These are phyloP conservation scores for Penicillium ochrochloron DNA, from an alignment of 495 filamentous ascomycete species.

Conservation along the genomic window DNA sequence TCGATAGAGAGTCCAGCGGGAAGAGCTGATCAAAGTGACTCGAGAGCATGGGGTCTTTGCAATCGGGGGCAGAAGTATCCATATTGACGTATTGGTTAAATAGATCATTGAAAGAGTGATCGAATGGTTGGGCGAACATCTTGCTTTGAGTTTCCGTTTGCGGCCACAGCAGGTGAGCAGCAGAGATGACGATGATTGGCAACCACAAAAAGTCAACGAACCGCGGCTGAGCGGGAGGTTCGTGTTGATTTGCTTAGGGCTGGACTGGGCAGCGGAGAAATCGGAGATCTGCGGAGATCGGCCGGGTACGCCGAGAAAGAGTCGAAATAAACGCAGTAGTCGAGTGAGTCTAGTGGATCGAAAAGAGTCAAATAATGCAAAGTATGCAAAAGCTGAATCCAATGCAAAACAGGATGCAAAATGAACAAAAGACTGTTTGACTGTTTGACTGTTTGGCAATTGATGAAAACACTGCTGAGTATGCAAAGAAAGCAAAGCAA, in stretches of 20 bases:
- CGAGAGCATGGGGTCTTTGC: slow-evolving; percentile 49
- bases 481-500: slow-evolving; percentile 58
- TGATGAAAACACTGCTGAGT: slow-evolving; percentile 52
- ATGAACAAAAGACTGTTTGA: slow-evolving; percentile 31
- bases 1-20: slow-evolving; percentile 46
- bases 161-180: slow-evolving; percentile 38
- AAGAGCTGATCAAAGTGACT: slow-evolving; percentile 52
- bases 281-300: slow-evolving; percentile 12
- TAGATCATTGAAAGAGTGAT: slow-evolving; percentile 57
- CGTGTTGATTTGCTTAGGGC: not conserved
- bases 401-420: slow-evolving; percentile 15
- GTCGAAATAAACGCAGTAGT: slow-evolving; percentile 12
- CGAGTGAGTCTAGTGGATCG: not conserved
- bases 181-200: slow-evolving; percentile 39
- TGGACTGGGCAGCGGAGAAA: not conserved
- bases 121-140: slow-evolving; percentile 53
- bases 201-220: slow-evolving; percentile 15
- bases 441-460: slow-evolving; percentile 49
- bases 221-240: slow-evolving; percentile 6
- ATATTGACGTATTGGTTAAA: slow-evolving; percentile 59
- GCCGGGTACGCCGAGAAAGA: slow-evolving; percentile 1
- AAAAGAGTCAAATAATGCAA: slow-evolving; percentile 13
- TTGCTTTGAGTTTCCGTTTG: slow-evolving; percentile 52
- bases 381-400: slow-evolving; percentile 13
- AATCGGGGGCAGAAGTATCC: slow-evolving; percentile 46